phyloP scores from a whole-genome alignment of 495 filamentous ascomycete species.

The Xylaria palmicola region DNA sequence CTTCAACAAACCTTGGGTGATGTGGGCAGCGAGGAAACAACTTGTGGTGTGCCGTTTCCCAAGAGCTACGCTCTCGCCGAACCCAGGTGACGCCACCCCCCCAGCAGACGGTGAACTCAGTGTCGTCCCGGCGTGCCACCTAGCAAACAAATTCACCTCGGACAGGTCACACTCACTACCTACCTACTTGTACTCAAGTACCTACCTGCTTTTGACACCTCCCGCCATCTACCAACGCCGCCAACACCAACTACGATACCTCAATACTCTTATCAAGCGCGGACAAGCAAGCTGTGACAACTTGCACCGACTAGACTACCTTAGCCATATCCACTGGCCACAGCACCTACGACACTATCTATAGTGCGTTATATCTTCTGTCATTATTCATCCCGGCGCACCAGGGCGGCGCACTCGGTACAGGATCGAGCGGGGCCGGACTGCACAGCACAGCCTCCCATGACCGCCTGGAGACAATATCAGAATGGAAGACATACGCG shows the following conservation, averaged over 20 bases:
- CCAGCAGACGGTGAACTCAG: not conserved
- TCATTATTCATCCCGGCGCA: not conserved
- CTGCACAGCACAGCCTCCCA: not conserved
- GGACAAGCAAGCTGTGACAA: not conserved
- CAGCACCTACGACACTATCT: not conserved
- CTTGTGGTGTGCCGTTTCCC: slow-evolving; percentile 4
- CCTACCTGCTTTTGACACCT: too few species aligned
- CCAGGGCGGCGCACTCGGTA: too few species aligned
- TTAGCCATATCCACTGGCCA: too few species aligned
- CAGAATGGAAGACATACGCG: slow-evolving; percentile 27
- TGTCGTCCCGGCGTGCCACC: not conserved
- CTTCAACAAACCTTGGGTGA: too few species aligned
- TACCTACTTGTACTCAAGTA: too few species aligned
- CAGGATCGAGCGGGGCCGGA: too few species aligned
- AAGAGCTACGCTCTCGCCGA: not conserved
- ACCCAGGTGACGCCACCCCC: not conserved
- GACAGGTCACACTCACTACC: not conserved
- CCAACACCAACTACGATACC: not conserved
- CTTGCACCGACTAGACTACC: too few species aligned
- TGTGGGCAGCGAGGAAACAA: not conserved
- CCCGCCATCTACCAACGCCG: not conserved
- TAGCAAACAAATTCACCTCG: slow-evolving; percentile 3
- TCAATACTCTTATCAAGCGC: not conserved
- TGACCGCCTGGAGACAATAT: not conserved
- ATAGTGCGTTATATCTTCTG: not conserved